A percentile compares a stretch with the other conserved stretches of the same genome.
phyloP scores from a whole-genome alignment of 2,329 filamentous ascomycete species.

The Coleophoma crateriformis region DNA sequence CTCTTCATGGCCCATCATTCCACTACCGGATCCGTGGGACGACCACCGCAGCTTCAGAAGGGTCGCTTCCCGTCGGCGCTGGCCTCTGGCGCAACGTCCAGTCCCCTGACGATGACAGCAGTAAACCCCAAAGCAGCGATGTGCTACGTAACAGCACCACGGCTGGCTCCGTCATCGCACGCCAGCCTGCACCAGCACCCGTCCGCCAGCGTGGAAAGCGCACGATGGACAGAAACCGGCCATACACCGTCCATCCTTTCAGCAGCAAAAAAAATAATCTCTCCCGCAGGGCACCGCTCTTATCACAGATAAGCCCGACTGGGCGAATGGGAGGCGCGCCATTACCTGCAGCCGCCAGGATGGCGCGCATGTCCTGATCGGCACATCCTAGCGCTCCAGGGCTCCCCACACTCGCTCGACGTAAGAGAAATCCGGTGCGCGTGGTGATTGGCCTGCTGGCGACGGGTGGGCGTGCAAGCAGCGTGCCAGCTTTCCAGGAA shows the following conservation, averaged over 20 bases:
- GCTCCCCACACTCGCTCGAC: background rate
- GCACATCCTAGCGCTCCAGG: background rate
- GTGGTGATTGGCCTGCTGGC: background rate
- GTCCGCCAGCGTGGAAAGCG: no score
- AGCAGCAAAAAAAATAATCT: no score
- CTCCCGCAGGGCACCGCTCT: no score
- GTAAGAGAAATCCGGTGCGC: background rate
- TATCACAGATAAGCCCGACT: no score
- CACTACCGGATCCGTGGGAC: background rate
- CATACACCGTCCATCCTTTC: no score
- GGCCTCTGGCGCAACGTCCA: background rate
- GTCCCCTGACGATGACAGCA: conserved; percentile 16
- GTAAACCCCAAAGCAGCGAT: conserved; percentile 15
- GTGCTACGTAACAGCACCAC: conserved; percentile 19
- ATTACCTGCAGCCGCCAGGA: background rate
- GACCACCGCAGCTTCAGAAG: background rate
- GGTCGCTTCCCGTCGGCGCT: background rate
- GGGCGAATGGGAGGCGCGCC: background rate
- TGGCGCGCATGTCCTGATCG: background rate
- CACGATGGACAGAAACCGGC: no score
- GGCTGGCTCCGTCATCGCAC: conserved; percentile 3
- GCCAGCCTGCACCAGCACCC: background rate
- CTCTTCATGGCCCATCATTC: no score
- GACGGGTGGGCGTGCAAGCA: no score
- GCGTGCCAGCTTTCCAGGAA: background rate